A percentile compares a stretch with the other conserved stretches of the same genome.
Evolutionary conservation across 495 filamentous ascomycete species (phyloP).

Genomic region (Neurospora tetrasperma): DNA sequence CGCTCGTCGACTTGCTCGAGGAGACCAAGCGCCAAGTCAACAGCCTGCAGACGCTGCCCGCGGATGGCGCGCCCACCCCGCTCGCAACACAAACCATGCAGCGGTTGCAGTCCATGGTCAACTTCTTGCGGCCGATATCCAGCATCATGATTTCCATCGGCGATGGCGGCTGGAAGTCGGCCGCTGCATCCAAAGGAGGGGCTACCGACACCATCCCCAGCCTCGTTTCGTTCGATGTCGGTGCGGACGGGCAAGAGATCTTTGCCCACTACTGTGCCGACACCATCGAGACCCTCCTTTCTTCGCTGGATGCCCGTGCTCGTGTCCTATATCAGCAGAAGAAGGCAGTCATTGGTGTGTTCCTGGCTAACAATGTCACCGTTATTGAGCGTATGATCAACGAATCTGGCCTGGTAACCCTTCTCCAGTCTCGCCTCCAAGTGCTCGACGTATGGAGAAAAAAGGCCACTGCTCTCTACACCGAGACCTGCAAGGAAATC

Average conservation of each 20-base stretch:
- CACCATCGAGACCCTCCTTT: slow-evolving; percentile 71
- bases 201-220: slow-evolving; percentile 57
- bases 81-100: slow-evolving; percentile 78
- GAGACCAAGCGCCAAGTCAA: slow-evolving; percentile 66
- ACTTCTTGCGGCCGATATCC: slow-evolving; percentile 76
- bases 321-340: slow-evolving; percentile 58
- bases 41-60: slow-evolving; percentile 53
- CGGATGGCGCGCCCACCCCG: slow-evolving; percentile 69
- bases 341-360: slow-evolving; percentile 73
- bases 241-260: slow-evolving; percentile 82
- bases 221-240: slow-evolving; percentile 70
- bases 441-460: slow-evolving; percentile 78
- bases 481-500: slow-evolving; percentile 81
- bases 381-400: slow-evolving; percentile 80
- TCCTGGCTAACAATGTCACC: slow-evolving; percentile 80
- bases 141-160: slow-evolving; percentile 87
- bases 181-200: slow-evolving; percentile 34
- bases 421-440: slow-evolving; percentile 55
- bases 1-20: slow-evolving; percentile 73
- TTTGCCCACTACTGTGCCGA: slow-evolving; percentile 79
- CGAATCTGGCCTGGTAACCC: slow-evolving; percentile 62
- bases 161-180: slow-evolving; percentile 76
- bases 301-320: slow-evolving; percentile 64
- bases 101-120: slow-evolving; percentile 73
- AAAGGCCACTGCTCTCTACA: slow-evolving; percentile 69